Percentiles rank a stretch among this genome's conserved stretches.
Conservation (phyloP, 495 filamentous ascomycete genomes). For the Hypomontagnella monticulosa region DNA sequence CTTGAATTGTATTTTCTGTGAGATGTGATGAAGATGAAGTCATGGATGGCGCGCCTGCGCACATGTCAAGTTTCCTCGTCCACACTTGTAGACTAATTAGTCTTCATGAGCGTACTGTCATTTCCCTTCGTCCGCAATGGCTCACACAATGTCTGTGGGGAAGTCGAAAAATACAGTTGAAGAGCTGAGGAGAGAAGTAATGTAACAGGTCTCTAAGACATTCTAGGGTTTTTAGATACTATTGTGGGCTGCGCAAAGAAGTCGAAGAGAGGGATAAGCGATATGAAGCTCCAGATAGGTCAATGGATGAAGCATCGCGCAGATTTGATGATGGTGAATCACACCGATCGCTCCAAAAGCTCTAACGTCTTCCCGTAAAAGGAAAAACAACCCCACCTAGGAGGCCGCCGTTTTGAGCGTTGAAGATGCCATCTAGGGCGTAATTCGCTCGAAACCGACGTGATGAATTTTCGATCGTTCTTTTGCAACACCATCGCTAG, state of each 20-base stretch:
- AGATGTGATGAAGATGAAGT: constrained; percentile 18
- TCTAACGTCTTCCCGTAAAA: constrained; percentile 6
- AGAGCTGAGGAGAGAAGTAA: not conserved
- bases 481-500: constrained; percentile 21
- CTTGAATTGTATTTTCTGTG: not conserved
- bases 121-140: constrained; percentile 16
- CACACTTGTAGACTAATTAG: constrained; percentile 14
- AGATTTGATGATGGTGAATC: constrained; percentile 16
- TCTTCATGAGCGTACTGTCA: constrained; percentile 13
- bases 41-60: not conserved
- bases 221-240: constrained; percentile 6
- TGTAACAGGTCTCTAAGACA: constrained; percentile 6
- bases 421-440: constrained; percentile 11
- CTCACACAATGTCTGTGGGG: constrained; percentile 13
- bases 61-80: not conserved
- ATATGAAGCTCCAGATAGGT: constrained; percentile 26
- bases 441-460: constrained; percentile 35
- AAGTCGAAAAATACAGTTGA: constrained; percentile 38
- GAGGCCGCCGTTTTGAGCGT: constrained; percentile 21
- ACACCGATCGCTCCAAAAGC: constrained; percentile 11
- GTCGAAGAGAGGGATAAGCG: constrained; percentile 3
- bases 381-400: constrained; percentile 10
- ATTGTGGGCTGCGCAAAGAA: constrained; percentile 18
- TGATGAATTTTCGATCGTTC: constrained; percentile 10
- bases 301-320: constrained; percentile 19